A percentile compares a stretch with the other conserved stretches of the same genome.
These are phyloP conservation scores for Ambispora gerdemannii DNA, from an alignment of 192 early-diverging fungal genomes.

Conservation along the genomic window DNA sequence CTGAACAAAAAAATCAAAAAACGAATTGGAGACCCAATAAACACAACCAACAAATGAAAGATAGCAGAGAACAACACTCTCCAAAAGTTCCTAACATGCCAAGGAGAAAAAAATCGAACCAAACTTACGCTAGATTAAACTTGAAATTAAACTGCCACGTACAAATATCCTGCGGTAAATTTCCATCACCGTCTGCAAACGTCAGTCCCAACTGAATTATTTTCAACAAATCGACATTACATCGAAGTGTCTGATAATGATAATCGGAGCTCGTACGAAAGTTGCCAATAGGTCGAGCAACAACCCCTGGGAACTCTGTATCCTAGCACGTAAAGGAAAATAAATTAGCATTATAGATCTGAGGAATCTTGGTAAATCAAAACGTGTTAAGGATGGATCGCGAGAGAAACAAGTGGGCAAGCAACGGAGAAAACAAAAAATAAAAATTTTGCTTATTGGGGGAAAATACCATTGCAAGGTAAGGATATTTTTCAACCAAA, in stretches of 20 bases:
- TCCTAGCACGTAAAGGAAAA: conserved; percentile 54
- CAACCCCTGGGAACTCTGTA: conserved; percentile 99
- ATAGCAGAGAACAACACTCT: no score
- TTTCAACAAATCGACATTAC: conserved; percentile 96
- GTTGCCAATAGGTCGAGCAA: conserved; percentile 95
- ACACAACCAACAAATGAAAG: conserved; percentile 1
- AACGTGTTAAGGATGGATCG: not conserved
- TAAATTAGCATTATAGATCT: not conserved
- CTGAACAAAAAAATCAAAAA: conserved; percentile 34
- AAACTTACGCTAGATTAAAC: conserved; percentile 77
- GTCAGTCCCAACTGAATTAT: conserved; percentile 99
- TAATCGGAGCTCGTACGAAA: conserved; percentile 96
- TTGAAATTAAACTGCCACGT: conserved; percentile 99
- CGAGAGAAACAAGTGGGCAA: not conserved
- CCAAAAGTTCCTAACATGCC: no score
- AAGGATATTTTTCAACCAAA: conserved; percentile 88
- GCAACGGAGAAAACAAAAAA: not conserved
- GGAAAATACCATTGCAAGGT: conserved; percentile 84
- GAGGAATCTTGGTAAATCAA: not conserved
- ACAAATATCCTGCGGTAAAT: conserved; percentile 77
- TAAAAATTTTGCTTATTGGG: not conserved
- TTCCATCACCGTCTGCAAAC: conserved; percentile 84
- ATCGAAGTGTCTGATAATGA: conserved; percentile 95
- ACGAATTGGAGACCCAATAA: not conserved
- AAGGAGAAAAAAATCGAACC: not conserved